Conservation (phyloP, 2,329 filamentous ascomycete genomes). For the Whalleya microplaca region DNA sequence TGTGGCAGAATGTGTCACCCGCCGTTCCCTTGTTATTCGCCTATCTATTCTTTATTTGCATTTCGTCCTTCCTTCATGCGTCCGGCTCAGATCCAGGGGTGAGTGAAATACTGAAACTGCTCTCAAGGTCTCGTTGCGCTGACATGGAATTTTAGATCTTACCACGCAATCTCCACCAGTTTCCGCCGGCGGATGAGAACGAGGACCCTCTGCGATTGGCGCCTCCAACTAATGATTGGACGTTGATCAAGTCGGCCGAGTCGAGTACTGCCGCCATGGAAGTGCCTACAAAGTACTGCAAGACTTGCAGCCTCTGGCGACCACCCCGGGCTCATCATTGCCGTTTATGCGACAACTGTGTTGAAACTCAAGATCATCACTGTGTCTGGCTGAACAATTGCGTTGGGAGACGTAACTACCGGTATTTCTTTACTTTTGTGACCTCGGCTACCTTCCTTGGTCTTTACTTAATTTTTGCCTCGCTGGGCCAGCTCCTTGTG, state of each 20-base stretch:
- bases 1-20: constrained; percentile 85
- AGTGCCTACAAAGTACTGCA: constrained; percentile 97
- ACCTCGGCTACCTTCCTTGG: constrained; percentile 76
- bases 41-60: constrained; percentile 87
- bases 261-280: constrained; percentile 87
- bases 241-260: constrained; percentile 81
- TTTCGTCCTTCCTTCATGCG: constrained; percentile 93
- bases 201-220: constrained; percentile 82
- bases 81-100: constrained; percentile 92
- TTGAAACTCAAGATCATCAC: constrained; percentile 97
- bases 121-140: constrained; percentile 5
- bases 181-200: constrained; percentile 74
- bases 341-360: constrained; percentile 93
- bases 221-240: constrained; percentile 91
- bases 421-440: constrained; percentile 95
- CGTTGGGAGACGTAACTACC: constrained; percentile 94
- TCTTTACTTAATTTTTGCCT: constrained; percentile 75
- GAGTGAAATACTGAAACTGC: constrained; percentile 46
- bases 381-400: constrained; percentile 99
- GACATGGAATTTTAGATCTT: constrained; percentile 65
- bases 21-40: constrained; percentile 88
- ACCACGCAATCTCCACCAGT: constrained; percentile 87
- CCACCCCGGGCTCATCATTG: constrained; percentile 96
- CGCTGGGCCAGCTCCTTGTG: constrained; percentile 77
- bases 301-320: constrained; percentile 96